Conservation (phyloP, 306 rosid genomes). For the Sicyos edulis region DNA sequence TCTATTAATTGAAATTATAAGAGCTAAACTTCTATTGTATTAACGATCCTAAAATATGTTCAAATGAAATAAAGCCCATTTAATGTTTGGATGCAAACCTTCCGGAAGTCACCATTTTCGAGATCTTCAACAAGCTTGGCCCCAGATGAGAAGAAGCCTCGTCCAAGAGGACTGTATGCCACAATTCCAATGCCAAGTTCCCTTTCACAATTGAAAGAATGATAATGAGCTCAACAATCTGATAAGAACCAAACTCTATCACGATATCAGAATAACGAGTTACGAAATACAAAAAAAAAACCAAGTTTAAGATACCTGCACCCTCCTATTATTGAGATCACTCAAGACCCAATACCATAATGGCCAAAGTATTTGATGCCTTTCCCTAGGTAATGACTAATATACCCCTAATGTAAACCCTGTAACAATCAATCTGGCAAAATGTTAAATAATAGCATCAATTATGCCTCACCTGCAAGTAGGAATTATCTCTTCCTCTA, state of each 20-base stretch:
- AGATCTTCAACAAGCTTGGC: conserved; percentile 34
- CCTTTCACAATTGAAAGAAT: conserved; percentile 22
- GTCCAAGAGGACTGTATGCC: conserved; percentile 38
- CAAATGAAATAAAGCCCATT: neutral
- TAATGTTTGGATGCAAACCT: conserved; percentile 33
- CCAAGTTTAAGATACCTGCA: too few relatives aligned
- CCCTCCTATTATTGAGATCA: too few relatives aligned
- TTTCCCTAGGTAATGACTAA: too few relatives aligned
- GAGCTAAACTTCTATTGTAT: neutral
- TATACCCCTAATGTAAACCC: too few relatives aligned
- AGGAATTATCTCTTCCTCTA: conserved; percentile 57
- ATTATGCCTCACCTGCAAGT: conserved; percentile 47
- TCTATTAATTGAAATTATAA: neutral
- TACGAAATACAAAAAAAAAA: too few relatives aligned
- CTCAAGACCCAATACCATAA: too few relatives aligned
- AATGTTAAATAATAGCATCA: neutral
- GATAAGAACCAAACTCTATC: too few relatives aligned
- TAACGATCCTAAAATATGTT: neutral
- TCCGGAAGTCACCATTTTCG: conserved; percentile 27
- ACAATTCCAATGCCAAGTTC: conserved; percentile 42
- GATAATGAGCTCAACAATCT: conserved; percentile 4
- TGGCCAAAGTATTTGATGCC: too few relatives aligned
- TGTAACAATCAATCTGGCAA: neutral
- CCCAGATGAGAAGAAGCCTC: conserved; percentile 59
- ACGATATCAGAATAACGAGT: too few relatives aligned